Base-by-base conservation (phyloP, 116 monocot genomes). In the Trichopus zeylanicus region DNA sequence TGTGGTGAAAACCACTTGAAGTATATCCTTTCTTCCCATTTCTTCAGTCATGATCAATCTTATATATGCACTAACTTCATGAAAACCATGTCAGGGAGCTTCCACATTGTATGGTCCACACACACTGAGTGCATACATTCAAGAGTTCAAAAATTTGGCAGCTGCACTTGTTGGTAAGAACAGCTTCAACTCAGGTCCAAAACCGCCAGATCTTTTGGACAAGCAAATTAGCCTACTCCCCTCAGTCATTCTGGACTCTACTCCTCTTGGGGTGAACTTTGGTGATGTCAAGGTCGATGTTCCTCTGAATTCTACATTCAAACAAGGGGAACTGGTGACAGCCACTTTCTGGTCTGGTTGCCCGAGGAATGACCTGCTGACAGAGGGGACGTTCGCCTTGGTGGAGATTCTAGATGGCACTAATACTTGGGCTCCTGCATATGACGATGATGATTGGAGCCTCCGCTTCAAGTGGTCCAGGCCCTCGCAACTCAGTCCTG, bases 391-490 rank as follows among this genome's bases (percentile, higher is more conserved):
- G 22, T 97, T 91, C 26, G 59, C 87, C 16, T 67, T 91, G 0
- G 97, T 97, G 13, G 91, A 97, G 69, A 47, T 74, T 31, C 59
- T 85, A 30, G 63, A 79, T 29, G 71, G 77, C 11, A 70, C 51
- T 18, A 59, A 69, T 19, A 71, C 68, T 0, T 97, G 97, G 91
- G 29, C 73, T 26, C 84, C 91, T 3, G 78, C 67, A 16, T 87
- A 97, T 18, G 97, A 97, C 9, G 97, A 97, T 5, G 97, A 97
- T 59, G 97, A 91, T 67, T 97, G 82, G 68, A 84, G 80, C 53
- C 54, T 97, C 53, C 66, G 81, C 4, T 97, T 97, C 75, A 84
- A 70, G 65, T 97, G 97, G 91, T 87, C 78, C 1, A 71, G 97
- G 68, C 97, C 91, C 3, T 67, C 53, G 15, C 61, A 68, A 24